phyloP scores from a whole-genome alignment of 2,329 filamentous ascomycete species.

The Aspergillus sojae region DNA sequence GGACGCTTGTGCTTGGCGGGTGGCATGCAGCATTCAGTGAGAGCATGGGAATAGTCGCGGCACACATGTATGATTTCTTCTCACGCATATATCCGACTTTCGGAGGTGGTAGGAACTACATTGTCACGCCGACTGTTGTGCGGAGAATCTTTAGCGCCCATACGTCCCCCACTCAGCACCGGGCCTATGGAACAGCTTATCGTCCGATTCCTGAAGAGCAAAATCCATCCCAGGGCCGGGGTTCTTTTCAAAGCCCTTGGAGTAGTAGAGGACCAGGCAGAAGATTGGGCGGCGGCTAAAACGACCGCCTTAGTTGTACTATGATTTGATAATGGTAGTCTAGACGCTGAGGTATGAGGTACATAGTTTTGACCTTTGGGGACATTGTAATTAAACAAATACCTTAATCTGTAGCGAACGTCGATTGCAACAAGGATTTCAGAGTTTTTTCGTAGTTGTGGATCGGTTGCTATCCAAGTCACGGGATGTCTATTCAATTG shows the following conservation, averaged over 20 bases:
- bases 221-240: constrained; percentile 29
- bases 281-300: constrained; percentile 41
- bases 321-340: neutral
- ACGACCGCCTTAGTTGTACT: neutral
- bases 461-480: constrained; percentile 2
- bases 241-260: constrained; percentile 40
- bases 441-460: neutral
- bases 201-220: constrained; percentile 37
- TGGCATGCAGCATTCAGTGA: constrained; percentile 62
- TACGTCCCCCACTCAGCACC: constrained; percentile 49
- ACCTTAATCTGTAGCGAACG: neutral
- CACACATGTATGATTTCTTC: constrained; percentile 88
- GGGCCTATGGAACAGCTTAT: constrained; percentile 66
- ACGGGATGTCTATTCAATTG: constrained; percentile 13
- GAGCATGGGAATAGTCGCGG: constrained; percentile 77
- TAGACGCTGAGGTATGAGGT: neutral
- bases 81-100: constrained; percentile 86
- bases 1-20: constrained; percentile 71
- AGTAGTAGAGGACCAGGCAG: constrained; percentile 43
- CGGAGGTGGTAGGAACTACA: constrained; percentile 76
- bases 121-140: constrained; percentile 74
- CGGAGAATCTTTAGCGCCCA: constrained; percentile 63
- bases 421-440: neutral
- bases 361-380: neutral
- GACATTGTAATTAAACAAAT: neutral